Percentiles rank a stretch among this genome's conserved stretches.
Conservation (phyloP, 805 yeast species). For the Lachancea meyersii region DNA sequence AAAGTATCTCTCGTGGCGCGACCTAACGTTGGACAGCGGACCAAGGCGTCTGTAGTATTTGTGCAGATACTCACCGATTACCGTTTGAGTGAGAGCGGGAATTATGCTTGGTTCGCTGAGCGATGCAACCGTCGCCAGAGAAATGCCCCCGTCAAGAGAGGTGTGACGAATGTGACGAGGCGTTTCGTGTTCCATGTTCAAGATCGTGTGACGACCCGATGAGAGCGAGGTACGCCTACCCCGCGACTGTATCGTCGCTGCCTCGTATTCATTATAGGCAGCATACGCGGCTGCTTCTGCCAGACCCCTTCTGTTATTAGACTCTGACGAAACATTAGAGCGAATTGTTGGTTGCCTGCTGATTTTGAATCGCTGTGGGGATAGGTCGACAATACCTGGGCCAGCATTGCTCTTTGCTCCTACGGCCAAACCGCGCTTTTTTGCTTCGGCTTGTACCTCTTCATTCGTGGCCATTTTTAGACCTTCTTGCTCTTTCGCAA, state of each 20-base stretch:
- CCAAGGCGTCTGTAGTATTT: constrained; percentile 79
- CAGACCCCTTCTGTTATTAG: constrained; percentile 21
- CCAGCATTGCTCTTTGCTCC: constrained; percentile 2
- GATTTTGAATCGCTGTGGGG: constrained; percentile 5
- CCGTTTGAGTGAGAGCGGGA: constrained; percentile 84
- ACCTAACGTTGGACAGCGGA: constrained; percentile 60
- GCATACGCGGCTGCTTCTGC: constrained; percentile 29
- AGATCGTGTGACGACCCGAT: constrained; percentile 1
- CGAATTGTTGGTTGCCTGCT: constrained; percentile 19
- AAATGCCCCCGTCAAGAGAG: constrained; percentile 34
- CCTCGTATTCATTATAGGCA: constrained; percentile 26
- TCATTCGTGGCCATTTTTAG: constrained; percentile 43
- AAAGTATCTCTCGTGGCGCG: constrained; percentile 85
- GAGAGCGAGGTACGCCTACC: constrained; percentile 11
- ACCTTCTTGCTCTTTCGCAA: constrained; percentile 39
- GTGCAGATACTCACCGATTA: constrained; percentile 84
- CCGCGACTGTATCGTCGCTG: constrained; percentile 15
- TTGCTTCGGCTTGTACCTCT: constrained; percentile 40
- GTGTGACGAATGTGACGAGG: constrained; percentile 4
- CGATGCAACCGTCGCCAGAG: constrained; percentile 52
- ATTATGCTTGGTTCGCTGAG: constrained; percentile 65
- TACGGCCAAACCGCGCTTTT: constrained; percentile 43
- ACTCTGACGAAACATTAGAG: constrained; percentile 17
- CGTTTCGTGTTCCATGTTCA: constrained; percentile 3
- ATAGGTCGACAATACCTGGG: constrained; percentile 12